Evolutionary conservation across 2,329 filamentous ascomycete genomes (phyloP).

Genomic region (Fusarium sambucinum): DNA sequence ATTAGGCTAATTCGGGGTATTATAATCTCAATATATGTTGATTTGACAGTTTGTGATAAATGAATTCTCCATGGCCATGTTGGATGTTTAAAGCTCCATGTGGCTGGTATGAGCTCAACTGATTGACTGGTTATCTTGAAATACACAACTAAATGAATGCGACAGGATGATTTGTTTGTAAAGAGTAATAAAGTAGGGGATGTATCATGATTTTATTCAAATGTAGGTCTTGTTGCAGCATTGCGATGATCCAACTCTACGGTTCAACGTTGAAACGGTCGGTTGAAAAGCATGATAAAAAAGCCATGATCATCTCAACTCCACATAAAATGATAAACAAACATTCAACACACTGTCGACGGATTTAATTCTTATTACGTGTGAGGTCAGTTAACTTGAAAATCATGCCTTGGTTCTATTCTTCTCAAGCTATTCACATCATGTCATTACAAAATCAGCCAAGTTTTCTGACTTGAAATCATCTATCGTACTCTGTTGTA

Average conservation of each 20-base stretch:
- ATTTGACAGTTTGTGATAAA: neutral
- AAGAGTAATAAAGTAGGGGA: too few species aligned
- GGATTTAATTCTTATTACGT: neutral
- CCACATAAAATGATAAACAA: neutral
- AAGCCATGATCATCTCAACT: slow-evolving; percentile 3
- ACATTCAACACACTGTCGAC: too few species aligned
- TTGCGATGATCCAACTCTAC: neutral
- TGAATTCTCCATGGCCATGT: neutral
- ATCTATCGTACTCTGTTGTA: slow-evolving; percentile 49
- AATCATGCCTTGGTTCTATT: neutral
- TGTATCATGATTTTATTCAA: too few species aligned
- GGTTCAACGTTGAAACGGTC: too few species aligned
- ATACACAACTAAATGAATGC: neutral
- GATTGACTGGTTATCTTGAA: too few species aligned
- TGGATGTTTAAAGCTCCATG: neutral
- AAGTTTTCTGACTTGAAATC: neutral
- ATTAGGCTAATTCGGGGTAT: neutral
- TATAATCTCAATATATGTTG: neutral
- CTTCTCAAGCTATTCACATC: neutral
- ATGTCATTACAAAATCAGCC: neutral
- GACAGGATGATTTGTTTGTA: neutral
- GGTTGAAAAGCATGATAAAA: neutral
- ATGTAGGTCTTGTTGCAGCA: fast-evolving
- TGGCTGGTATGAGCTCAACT: neutral
- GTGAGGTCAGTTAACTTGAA: fast-evolving